Evolutionary conservation across 306 rosid species (phyloP).

Genomic region (Hippophae tibetana): DNA sequence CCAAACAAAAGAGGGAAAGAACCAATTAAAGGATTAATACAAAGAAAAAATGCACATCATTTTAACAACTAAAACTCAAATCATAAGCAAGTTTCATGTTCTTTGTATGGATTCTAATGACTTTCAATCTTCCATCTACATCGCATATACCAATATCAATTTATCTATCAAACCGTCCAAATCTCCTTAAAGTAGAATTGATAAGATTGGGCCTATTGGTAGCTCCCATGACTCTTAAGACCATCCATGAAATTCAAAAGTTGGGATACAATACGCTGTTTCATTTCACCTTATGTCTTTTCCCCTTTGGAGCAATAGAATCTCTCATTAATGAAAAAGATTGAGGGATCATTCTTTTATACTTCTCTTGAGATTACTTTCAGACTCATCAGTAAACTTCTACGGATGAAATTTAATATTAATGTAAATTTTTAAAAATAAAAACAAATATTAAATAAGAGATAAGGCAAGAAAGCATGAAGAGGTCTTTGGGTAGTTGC

Average conservation of each 20-base stretch:
- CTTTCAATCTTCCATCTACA: constrained; percentile 65
- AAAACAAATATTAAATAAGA: no score
- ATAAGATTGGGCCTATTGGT: constrained; percentile 59
- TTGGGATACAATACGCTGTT: constrained; percentile 59
- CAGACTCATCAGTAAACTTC: constrained; percentile 65
- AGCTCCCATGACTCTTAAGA: constrained; percentile 61
- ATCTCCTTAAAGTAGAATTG: constrained; percentile 59
- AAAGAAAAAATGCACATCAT: no score
- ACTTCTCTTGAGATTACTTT: constrained; percentile 66
- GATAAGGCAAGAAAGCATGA: no score
- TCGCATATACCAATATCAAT: constrained; percentile 62
- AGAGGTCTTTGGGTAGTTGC: no score
- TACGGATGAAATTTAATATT: constrained; percentile 12
- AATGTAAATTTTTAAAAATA: no score
- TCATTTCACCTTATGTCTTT: constrained; percentile 66
- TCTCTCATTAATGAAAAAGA: constrained; percentile 59
- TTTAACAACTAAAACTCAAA: constrained; percentile 16
- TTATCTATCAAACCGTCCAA: constrained; percentile 60
- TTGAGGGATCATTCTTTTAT: constrained; percentile 69
- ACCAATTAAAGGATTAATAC: no score
- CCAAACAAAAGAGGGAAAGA: no score
- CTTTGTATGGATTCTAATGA: constrained; percentile 57
- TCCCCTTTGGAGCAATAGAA: constrained; percentile 71
- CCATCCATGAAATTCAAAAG: constrained; percentile 72
- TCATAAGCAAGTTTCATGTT: constrained; percentile 63